A percentile compares a stretch with the other conserved stretches of the same genome.
These are phyloP conservation scores for Pythium phragmitis DNA, from an alignment of 352 stramenopile genomes.

Conservation along the genomic window DNA sequence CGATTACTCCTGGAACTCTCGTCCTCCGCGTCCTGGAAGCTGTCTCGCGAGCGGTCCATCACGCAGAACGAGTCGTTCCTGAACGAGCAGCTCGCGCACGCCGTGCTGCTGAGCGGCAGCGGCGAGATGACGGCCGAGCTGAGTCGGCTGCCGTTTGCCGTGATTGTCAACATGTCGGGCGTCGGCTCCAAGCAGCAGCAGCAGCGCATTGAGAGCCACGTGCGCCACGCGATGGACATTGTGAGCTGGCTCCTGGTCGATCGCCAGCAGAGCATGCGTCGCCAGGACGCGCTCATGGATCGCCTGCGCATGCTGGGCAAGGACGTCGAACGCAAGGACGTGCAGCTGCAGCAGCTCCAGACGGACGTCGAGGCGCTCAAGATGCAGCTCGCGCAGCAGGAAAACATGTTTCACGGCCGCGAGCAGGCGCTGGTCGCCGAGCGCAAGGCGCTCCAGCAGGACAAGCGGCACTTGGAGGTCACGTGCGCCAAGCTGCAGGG, in stretches of 20 bases:
- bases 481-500: conserved; percentile 70
- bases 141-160: conserved; percentile 20
- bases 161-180: conserved; percentile 17
- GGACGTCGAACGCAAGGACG: conserved; percentile 50
- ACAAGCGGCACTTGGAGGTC: conserved; percentile 72
- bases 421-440: conserved; percentile 51
- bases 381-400: conserved; percentile 50
- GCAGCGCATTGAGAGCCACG: conserved; percentile 34
- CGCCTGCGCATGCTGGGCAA: conserved; percentile 41
- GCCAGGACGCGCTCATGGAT: conserved; percentile 54
- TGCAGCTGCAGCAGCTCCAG: conserved; percentile 43
- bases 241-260: conserved; percentile 68
- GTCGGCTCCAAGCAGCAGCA: conserved; percentile 9
- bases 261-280: conserved; percentile 48
- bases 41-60: conserved; percentile 44
- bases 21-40: conserved; percentile 34
- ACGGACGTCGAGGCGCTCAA: conserved; percentile 48
- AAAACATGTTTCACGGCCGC: conserved; percentile 65
- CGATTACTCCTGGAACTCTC: conserved; percentile 18
- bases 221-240: conserved; percentile 64
- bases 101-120: conserved; percentile 22
- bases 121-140: conserved; percentile 23
- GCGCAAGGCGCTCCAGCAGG: conserved; percentile 47
- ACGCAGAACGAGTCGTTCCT: conserved; percentile 48
- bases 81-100: conserved; percentile 68